Percentiles rank a stretch among this genome's conserved stretches.
Conservation (phyloP, 2,329 filamentous ascomycete genomes). For the Leptographium radiaticola region DNA sequence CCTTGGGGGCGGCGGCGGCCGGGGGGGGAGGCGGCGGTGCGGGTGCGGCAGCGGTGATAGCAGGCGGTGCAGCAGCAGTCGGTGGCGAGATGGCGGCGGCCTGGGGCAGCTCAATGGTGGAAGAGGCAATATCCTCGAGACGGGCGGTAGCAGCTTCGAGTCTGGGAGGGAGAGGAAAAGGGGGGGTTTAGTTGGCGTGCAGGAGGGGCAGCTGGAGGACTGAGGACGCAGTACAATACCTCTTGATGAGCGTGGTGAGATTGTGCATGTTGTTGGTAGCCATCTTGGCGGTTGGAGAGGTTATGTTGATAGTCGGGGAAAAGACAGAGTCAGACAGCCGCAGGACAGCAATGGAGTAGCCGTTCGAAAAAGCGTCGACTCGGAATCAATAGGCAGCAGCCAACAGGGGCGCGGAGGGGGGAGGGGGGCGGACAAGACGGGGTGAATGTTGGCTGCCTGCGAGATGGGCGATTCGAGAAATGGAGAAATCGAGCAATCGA, state of each 20-base stretch:
- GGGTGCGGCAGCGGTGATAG: slow-evolving; percentile 21
- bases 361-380: no score
- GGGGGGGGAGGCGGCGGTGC: slow-evolving; percentile 29
- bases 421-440: no score
- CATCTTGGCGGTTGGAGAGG: slow-evolving; percentile 38
- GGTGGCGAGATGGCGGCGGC: slow-evolving; percentile 26
- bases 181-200: background rate
- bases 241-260: slow-evolving; percentile 92
- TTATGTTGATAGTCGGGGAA: background rate
- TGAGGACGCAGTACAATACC: slow-evolving; percentile 47
- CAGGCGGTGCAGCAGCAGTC: slow-evolving; percentile 17
- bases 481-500: no score
- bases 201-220: background rate
- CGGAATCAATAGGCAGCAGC: no score
- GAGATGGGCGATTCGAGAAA: no score
- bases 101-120: slow-evolving; percentile 47
- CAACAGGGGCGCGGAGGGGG: no score
- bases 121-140: slow-evolving; percentile 87
- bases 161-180: slow-evolving; percentile 35
- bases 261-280: slow-evolving; percentile 84
- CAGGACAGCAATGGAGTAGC: no score
- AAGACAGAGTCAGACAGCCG: no score
- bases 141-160: slow-evolving; percentile 94
- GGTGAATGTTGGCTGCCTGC: no score
- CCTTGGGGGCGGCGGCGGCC: no score